phyloP scores from a whole-genome alignment of 306 rosid genomes.

The Hippophae gyantsensis region DNA sequence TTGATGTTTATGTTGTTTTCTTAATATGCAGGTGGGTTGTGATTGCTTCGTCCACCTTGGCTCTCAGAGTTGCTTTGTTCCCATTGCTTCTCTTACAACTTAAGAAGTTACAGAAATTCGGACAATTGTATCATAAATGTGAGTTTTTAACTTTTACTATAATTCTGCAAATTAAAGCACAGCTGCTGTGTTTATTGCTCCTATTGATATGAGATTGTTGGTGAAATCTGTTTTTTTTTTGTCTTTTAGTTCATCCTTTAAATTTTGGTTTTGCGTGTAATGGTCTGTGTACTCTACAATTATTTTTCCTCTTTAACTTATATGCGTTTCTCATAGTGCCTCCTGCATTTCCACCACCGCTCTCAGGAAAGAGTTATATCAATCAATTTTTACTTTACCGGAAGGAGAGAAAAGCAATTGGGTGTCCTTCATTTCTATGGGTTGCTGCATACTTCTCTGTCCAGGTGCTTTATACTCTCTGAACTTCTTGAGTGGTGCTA shows the following conservation, averaged over 20 bases:
- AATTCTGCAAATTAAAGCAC: not conserved
- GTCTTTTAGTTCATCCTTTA: not conserved
- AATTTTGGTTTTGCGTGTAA: conserved; percentile 2
- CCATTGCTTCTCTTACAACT: conserved; percentile 53
- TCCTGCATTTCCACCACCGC: conserved; percentile 82
- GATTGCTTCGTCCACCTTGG: conserved; percentile 57
- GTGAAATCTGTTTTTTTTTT: not conserved
- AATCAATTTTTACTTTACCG: conserved; percentile 43
- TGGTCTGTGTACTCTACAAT: conserved; percentile 22
- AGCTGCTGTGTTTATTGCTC: no score
- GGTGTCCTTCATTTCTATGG: conserved; percentile 81
- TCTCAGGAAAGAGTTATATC: conserved; percentile 75
- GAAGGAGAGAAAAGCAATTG: conserved; percentile 60
- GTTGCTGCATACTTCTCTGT: conserved; percentile 30
- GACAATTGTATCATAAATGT: conserved; percentile 50
- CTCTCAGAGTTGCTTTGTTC: conserved; percentile 49
- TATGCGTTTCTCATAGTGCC: conserved; percentile 79
- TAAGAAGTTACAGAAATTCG: conserved; percentile 49
- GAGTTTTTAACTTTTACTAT: conserved; percentile 28
- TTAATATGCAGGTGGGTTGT: conserved; percentile 64
- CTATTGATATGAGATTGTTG: no score
- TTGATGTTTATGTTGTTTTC: not conserved
- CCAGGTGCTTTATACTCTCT: conserved; percentile 41
- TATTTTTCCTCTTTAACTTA: conserved; percentile 28
- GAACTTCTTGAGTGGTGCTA: no score